Conservation (phyloP, 2,329 filamentous ascomycete genomes). For the Cercospora canescens region DNA sequence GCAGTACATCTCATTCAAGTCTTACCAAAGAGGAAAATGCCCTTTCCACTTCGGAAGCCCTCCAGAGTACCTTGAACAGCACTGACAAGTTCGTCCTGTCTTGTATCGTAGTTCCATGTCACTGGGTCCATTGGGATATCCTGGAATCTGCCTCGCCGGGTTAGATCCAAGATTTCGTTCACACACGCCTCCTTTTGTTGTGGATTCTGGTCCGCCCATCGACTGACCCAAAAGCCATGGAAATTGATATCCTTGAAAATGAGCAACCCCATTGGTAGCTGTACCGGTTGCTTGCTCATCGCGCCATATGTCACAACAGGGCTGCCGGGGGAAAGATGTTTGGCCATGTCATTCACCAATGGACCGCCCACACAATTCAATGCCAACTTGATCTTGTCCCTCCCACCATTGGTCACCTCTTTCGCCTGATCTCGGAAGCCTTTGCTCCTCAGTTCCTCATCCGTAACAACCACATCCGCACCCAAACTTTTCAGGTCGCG, state of each 20-base stretch:
- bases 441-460: conserved; percentile 59
- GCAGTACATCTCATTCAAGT: conserved; percentile 32
- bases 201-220: conserved; percentile 77
- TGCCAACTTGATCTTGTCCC: conserved; percentile 72
- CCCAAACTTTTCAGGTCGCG: conserved; percentile 62
- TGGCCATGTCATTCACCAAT: conserved; percentile 74
- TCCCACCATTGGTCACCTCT: conserved; percentile 68
- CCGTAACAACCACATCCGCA: conserved; percentile 63
- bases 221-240: conserved; percentile 91
- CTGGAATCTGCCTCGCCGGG: conserved; percentile 72
- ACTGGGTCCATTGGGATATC: conserved; percentile 83
- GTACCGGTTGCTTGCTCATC: conserved; percentile 86
- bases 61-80: conserved; percentile 81
- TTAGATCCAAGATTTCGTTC: conserved; percentile 78
- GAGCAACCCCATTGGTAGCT: conserved; percentile 76
- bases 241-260: conserved; percentile 94
- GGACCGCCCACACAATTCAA: conserved; percentile 95
- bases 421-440: conserved; percentile 64
- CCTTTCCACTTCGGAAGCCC: conserved; percentile 85
- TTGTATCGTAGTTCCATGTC: conserved; percentile 79
- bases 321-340: conserved; percentile 64
- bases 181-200: conserved; percentile 76
- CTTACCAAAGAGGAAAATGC: conserved; percentile 78
- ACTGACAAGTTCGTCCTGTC: conserved; percentile 64
- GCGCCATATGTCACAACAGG: conserved; percentile 92